phyloP scores from a whole-genome alignment of 2,329 filamentous ascomycete species.

The Piedraia hortae region DNA sequence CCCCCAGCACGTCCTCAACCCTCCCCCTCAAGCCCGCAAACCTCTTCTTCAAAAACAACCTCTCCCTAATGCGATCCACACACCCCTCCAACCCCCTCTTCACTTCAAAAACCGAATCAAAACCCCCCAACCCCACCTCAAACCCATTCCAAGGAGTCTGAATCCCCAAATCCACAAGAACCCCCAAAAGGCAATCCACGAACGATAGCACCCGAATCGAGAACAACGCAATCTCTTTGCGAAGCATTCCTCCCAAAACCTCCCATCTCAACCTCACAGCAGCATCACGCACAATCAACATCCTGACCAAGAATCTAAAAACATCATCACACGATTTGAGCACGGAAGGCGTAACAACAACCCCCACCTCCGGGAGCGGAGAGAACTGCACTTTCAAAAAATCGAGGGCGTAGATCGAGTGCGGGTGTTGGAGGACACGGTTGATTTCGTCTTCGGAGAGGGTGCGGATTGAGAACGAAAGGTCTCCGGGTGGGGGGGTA shows the following conservation, averaged over 20 bases:
- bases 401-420: conserved; percentile 68
- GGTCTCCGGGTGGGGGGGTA: conserved; percentile 14
- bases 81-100: conserved; percentile 7
- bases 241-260: not conserved
- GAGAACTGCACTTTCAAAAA: conserved; percentile 74
- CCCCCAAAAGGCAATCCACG: conserved; percentile 40
- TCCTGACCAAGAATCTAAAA: conserved; percentile 51
- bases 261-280: conserved; percentile 14
- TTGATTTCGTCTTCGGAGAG: conserved; percentile 54
- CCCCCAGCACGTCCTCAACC: conserved; percentile 85
- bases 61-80: conserved; percentile 8
- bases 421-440: conserved; percentile 54
- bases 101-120: conserved; percentile 7
- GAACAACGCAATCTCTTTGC: conserved; percentile 19
- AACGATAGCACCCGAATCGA: conserved; percentile 58
- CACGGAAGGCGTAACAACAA: conserved; percentile 42
- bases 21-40: conserved; percentile 55
- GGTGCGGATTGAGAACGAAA: conserved; percentile 55
- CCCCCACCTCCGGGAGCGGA: conserved; percentile 39
- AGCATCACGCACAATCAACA: conserved; percentile 42
- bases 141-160: conserved; percentile 34
- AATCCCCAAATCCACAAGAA: conserved; percentile 59
- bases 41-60: conserved; percentile 10
- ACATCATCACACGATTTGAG: conserved; percentile 62
- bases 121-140: not conserved